Percentiles rank a stretch among this genome's conserved stretches.
Evolutionary conservation across 164 flowering plant genomes (phyloP).

Genomic region (Echeveria elegans): DNA sequence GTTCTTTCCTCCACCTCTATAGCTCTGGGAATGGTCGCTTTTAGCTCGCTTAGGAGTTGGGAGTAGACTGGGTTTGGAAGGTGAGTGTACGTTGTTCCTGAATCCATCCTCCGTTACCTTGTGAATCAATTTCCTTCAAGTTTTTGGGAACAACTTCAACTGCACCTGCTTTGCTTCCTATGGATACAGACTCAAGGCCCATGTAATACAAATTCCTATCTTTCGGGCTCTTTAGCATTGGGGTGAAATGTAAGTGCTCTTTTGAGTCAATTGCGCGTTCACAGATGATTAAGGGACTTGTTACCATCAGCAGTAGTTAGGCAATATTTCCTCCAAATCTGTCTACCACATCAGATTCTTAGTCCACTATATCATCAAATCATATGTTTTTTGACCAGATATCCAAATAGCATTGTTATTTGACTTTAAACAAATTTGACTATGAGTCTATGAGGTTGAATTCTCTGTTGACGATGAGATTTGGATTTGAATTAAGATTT

Average conservation of each 20-base stretch:
- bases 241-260: constrained; percentile 45
- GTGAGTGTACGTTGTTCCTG: constrained; percentile 74
- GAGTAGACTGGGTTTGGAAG: constrained; percentile 53
- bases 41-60: constrained; percentile 25
- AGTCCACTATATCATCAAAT: too few relatives aligned
- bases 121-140: constrained; percentile 41
- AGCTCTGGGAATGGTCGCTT: constrained; percentile 36
- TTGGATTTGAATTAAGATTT: too few relatives aligned
- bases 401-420: too few relatives aligned
- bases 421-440: too few relatives aligned
- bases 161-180: constrained; percentile 23
- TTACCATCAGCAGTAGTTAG: too few relatives aligned
- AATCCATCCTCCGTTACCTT: constrained; percentile 79
- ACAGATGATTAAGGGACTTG: constrained; percentile 61
- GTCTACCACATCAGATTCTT: too few relatives aligned
- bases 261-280: constrained; percentile 44
- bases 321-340: too few relatives aligned
- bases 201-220: constrained; percentile 55
- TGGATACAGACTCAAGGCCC: constrained; percentile 42
- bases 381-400: too few relatives aligned
- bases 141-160: constrained; percentile 22
- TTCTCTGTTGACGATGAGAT: too few relatives aligned
- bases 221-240: constrained; percentile 50
- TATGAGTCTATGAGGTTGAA: too few relatives aligned
- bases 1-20: constrained; percentile 28